phyloP scores from a whole-genome alignment of 164 flowering plant species.

The Kalanchoe fedtschenkoi region DNA sequence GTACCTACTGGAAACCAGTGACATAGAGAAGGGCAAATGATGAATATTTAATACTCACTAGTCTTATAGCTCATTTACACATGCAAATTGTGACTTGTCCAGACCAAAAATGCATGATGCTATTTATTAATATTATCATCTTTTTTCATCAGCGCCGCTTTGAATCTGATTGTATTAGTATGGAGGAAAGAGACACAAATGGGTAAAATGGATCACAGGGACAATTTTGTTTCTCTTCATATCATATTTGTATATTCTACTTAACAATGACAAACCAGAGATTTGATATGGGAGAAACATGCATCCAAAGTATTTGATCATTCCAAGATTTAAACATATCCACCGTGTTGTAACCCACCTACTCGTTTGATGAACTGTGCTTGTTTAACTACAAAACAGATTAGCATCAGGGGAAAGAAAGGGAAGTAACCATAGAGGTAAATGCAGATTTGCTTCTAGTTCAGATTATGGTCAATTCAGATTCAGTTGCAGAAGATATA shows the following conservation, averaged over 20 bases:
- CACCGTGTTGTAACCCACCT: neutral
- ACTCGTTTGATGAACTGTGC: constrained; percentile 3
- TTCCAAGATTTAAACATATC: neutral
- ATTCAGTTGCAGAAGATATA: neutral
- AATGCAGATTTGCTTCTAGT: neutral
- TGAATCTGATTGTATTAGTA: neutral
- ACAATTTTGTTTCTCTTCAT: neutral
- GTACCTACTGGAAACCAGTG: constrained; percentile 68
- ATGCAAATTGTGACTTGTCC: neutral
- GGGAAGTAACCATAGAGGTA: neutral
- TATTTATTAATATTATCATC: neutral
- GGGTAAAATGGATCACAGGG: neutral
- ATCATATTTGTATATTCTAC: neutral
- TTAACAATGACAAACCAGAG: neutral
- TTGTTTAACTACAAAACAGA: constrained; percentile 13
- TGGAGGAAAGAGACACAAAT: neutral
- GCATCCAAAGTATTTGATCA: neutral
- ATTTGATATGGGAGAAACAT: neutral
- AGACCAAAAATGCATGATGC: neutral
- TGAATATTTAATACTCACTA: neutral
- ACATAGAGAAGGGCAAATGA: constrained; percentile 34
- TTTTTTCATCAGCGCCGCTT: neutral
- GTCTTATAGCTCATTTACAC: neutral
- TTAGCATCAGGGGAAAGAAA: neutral
- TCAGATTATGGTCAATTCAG: neutral